Conservation (phyloP, 2,329 filamentous ascomycete species). For the Elsinoe australis region DNA sequence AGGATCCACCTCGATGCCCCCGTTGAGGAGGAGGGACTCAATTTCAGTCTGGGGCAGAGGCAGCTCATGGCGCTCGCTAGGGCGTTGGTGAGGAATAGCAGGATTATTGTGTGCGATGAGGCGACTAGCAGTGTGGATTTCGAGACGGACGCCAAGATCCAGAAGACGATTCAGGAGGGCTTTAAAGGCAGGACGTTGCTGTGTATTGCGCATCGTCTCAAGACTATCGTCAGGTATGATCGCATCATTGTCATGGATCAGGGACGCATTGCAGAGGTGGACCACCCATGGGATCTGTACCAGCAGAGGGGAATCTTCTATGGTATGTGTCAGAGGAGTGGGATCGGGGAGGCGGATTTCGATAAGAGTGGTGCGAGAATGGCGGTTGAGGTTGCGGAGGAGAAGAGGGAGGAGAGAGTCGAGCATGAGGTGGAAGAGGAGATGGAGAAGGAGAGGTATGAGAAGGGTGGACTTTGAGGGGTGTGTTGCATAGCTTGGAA, state of each 20-base stretch:
- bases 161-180: conserved; percentile 73
- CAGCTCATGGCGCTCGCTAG: conserved; percentile 92
- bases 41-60: conserved; percentile 90
- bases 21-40: conserved; percentile 91
- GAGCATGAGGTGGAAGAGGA: too few relatives aligned
- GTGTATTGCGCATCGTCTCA: conserved; percentile 85
- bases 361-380: conserved; percentile 21
- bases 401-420: conserved; percentile 22
- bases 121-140: conserved; percentile 90
- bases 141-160: conserved; percentile 94
- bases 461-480: background rate
- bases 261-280: conserved; percentile 80
- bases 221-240: conserved; percentile 85
- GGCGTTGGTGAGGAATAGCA: conserved; percentile 76
- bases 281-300: conserved; percentile 66
- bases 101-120: conserved; percentile 95
- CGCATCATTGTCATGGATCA: conserved; percentile 95
- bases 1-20: conserved; percentile 74
- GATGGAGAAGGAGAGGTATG: conserved; percentile 1
- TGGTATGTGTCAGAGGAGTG: conserved; percentile 81
- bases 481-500: background rate
- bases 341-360: conserved; percentile 55
- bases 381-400: conserved; percentile 25
- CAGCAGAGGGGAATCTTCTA: conserved; percentile 70
- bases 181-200: conserved; percentile 83